phyloP scores from a whole-genome alignment of 2,329 filamentous ascomycete species.

The Alternaria sp. region DNA sequence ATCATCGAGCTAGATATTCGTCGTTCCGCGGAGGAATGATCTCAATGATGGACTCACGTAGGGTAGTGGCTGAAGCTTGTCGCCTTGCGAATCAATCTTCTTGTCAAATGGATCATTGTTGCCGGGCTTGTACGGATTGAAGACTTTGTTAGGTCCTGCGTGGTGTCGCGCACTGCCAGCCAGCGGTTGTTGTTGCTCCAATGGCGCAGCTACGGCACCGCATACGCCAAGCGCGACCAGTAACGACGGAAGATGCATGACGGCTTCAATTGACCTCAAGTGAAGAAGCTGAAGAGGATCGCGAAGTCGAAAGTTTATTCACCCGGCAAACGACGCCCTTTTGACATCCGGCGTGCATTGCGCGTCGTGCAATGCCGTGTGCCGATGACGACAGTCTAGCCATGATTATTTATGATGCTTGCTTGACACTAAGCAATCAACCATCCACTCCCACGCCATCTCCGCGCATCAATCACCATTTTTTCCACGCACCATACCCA shows the following conservation, averaged over 20 bases:
- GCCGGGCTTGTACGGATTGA: constrained; percentile 64
- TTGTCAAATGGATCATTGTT: constrained; percentile 67
- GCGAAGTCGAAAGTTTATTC: neutral
- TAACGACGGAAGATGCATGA: constrained; percentile 40
- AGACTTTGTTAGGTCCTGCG: constrained; percentile 30
- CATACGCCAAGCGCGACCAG: constrained; percentile 39
- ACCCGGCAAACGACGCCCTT: constrained; percentile 14
- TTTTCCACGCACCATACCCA: constrained; percentile 15
- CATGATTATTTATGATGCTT: constrained; percentile 3
- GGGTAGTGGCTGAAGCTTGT: constrained; percentile 69
- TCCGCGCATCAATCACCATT: constrained; percentile 19
- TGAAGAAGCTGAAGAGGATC: constrained; percentile 5
- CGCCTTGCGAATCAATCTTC: constrained; percentile 66
- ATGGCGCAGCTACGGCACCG: constrained; percentile 33
- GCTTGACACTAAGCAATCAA: constrained; percentile 8
- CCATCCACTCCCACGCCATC: constrained; percentile 7
- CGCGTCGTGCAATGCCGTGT: constrained; percentile 22
- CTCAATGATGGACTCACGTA: constrained; percentile 38
- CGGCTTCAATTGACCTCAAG: constrained; percentile 23
- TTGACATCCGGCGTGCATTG: constrained; percentile 14
- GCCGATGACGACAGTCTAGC: constrained; percentile 47
- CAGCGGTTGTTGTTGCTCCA: constrained; percentile 50
- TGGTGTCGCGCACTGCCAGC: constrained; percentile 32
- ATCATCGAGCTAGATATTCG: neutral
- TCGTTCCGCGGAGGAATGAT: neutral